Evolutionary conservation across 495 filamentous ascomycete genomes (phyloP).

Genomic region (Xylaria telfairii): DNA sequence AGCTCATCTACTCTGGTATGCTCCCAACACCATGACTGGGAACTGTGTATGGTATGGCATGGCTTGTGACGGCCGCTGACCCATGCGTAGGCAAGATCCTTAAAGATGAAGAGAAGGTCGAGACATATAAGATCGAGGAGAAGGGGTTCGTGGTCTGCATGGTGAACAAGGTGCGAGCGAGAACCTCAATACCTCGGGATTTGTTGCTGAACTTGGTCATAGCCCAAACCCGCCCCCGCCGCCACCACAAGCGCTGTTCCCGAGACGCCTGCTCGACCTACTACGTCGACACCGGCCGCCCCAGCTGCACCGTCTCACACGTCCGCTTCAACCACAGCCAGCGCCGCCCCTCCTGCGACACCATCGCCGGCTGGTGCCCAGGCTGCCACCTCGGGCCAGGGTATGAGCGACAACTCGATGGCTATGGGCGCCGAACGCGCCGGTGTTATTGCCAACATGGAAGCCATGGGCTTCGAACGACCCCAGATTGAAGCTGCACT

Average conservation of each 20-base stretch:
- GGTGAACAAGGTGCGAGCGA: conserved; percentile 78
- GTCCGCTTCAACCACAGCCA: conserved; percentile 53
- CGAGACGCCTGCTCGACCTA: conserved; percentile 72
- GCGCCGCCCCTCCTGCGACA: conserved; percentile 75
- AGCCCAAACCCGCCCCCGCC: conserved; percentile 65
- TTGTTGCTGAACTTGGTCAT: conserved; percentile 33
- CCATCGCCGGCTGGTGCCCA: conserved; percentile 59
- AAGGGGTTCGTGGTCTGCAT: conserved; percentile 99
- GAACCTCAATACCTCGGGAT: not conserved
- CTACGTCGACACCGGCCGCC: conserved; percentile 62
- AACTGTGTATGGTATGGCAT: conserved; percentile 16
- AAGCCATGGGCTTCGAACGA: conserved; percentile 91
- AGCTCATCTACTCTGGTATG: conserved; percentile 97
- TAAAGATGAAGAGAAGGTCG: conserved; percentile 94
- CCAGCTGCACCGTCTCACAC: conserved; percentile 63
- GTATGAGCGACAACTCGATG: conserved; percentile 71
- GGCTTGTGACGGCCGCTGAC: conserved; percentile 26
- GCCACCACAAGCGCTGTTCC: conserved; percentile 62
- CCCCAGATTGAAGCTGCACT: conserved; percentile 89
- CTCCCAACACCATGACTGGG: not conserved
- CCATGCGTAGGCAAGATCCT: conserved; percentile 83
- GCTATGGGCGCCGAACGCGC: conserved; percentile 83
- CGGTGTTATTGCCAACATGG: conserved; percentile 91
- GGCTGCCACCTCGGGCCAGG: conserved; percentile 45
- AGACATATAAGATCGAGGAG: conserved; percentile 96